Base-by-base conservation (phyloP, 495 filamentous ascomycete genomes). In the Lepraria neglecta region DNA sequence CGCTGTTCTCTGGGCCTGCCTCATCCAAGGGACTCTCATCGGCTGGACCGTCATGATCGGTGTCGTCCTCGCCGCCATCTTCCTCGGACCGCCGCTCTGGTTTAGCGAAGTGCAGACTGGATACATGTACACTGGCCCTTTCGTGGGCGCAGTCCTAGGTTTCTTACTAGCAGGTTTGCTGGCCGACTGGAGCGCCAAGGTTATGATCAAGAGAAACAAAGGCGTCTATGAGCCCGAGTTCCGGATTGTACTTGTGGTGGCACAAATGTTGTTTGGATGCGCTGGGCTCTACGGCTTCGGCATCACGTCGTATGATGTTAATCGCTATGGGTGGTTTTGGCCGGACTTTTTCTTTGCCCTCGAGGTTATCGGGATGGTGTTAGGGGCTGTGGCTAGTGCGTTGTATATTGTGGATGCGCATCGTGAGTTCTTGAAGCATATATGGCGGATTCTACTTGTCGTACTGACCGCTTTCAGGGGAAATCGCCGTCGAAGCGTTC, bases 21-120 rank as follows among this genome's bases (percentile, higher is more conserved):
- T 97, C 3, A 95, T 90, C 48, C 92, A 97, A 79, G 91, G 91
- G 14, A 82, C 89, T 1, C 78, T 96, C 61, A 95, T 97, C 64
- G 92, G 92, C 62, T 97, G 92, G 92, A 91, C 90, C 4, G 92
- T 96, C 9, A 86, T 97, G 68, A 94, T 97, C 56, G 91, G 91
- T 52, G 88, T 96, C 30, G 83, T 94, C 58, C 74, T 96, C 28
- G 91, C 89, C 10, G 85, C 84, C 56, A 85, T 96, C 59, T 92
- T 95, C 74, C 76, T 92, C 28, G 82, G 84, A 10, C 83, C 87
- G 3, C 92, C 92, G 0, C 77, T 91, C 30, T 92, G 81, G 78
- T 96, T 92, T 75, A 74, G 79, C 63, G 89, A 95, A 71, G 87
- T 88, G 30, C 70, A 91, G 60, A 89, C 87, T 3, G 92, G 92